These are phyloP conservation scores for Microbotryum saponariae DNA, from an alignment of 1,284 basidiomycete genomes.

Conservation along the genomic window DNA sequence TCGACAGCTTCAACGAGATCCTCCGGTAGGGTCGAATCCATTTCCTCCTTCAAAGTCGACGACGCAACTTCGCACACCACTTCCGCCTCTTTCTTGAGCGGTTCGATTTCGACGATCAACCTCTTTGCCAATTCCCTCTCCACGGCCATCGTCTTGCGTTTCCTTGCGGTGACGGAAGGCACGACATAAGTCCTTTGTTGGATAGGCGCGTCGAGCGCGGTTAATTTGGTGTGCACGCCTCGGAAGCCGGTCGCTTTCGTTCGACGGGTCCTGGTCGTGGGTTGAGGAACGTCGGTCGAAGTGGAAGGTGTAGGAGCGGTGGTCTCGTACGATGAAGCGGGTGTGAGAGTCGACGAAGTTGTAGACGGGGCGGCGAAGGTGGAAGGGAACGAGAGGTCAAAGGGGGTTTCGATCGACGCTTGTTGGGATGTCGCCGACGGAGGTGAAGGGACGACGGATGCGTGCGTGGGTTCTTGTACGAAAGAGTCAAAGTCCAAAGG, in stretches of 20 bases:
- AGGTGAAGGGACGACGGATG: too few relatives aligned
- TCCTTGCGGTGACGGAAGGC: conserved; percentile 54
- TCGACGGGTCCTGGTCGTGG: too few relatives aligned
- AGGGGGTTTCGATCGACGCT: background rate
- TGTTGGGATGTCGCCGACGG: background rate
- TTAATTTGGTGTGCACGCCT: conserved; percentile 8
- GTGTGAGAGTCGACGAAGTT: conserved; percentile 33
- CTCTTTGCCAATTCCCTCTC: conserved; percentile 41
- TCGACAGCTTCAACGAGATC: conserved; percentile 54
- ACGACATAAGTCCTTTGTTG: conserved; percentile 49
- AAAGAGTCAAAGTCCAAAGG: background rate
- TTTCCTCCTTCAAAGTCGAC: too few relatives aligned
- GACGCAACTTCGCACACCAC: conserved; percentile 4
- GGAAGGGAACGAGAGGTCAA: background rate
- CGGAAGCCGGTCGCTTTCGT: conserved; percentile 25
- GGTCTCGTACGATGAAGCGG: background rate
- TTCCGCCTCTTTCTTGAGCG: background rate
- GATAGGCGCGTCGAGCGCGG: conserved; percentile 28
- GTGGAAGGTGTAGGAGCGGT: background rate
- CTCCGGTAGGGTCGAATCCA: conserved; percentile 31
- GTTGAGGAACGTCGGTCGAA: too few relatives aligned
- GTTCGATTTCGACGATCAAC: background rate
- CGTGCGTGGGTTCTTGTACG: too few relatives aligned
- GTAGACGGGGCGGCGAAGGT: conserved; percentile 33
- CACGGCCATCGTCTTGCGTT: conserved; percentile 51